Base-by-base conservation (phyloP, 1,139 yeast species). In the Blastobotrys serpentis region DNA sequence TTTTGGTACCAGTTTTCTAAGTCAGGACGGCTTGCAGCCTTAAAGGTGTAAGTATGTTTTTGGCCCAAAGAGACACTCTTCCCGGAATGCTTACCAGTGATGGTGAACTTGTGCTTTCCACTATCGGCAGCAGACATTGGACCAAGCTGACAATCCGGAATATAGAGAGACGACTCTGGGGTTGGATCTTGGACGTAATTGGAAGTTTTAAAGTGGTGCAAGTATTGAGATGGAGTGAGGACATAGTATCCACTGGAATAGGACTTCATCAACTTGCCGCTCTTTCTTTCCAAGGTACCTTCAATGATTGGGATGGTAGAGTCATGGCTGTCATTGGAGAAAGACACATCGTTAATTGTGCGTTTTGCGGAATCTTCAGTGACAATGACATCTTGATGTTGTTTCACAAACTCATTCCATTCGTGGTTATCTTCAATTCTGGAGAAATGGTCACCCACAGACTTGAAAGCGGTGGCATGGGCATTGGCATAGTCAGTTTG, bases 191-290 rank as follows among this genome's bases (percentile, higher is more conserved):
- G 62, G 41, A 66, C 59, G 43, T 61, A 62, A 37, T 75, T 72
- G 52, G 70, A 66, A 11, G 76, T 66, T 51, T 71, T 70, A 64
- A 73, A 77, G 56, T 74, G 76, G 52, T 73, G 74, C 40, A 77
- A 57, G 60, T 67, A 75, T 26, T 71, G 66, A 0, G 76, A 54
- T 18, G 70, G 72, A 2, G 81, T 72, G 46, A 77, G 64, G 36
- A 74, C 81, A 59, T 68, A 76, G 57, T 70, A 72, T 11, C 68
- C 70, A 3, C 77, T 64, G 46, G 66, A 62, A 60, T 70, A 74
- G 40, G 69, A 65, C 63, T 73, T 73, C 49, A 68, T 59, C 16
- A 76, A 55, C 21, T 68, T 66, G 13, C 78, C 74, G 51, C 73
- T 74, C 58, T 75, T 75, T 52, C 71, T 67, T 50, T 66, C 66